Conservation (phyloP, 306 rosid species). For the Begonia fuchsioides region DNA sequence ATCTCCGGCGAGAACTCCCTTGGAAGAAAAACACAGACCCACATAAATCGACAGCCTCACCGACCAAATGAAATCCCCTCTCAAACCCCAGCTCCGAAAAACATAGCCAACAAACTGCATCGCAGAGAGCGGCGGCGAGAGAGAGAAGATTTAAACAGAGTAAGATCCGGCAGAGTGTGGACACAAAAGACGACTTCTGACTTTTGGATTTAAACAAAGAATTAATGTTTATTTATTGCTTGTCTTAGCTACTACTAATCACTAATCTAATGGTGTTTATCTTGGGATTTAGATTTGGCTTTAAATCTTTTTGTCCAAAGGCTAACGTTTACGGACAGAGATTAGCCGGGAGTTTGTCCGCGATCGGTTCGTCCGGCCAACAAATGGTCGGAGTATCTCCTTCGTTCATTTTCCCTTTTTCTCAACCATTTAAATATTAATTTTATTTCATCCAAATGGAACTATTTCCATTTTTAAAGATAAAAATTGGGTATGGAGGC, state of each 20-base stretch:
- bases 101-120: not conserved
- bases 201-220: conserved; percentile 19
- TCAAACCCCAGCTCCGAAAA: no score
- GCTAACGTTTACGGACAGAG: conserved; percentile 2
- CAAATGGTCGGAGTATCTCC: not conserved
- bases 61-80: not conserved
- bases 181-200: conserved; percentile 10
- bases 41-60: not conserved
- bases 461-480: no score
- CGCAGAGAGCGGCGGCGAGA: not conserved
- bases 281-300: not conserved
- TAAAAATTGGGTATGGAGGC: no score
- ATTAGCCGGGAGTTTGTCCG: not conserved
- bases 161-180: conserved; percentile 2
- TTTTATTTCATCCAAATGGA: no score
- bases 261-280: not conserved
- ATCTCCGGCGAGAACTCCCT: not conserved
- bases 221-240: no score
- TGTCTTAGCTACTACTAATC: conserved; percentile 3
- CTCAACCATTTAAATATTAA: not conserved
- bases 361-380: not conserved
- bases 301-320: conserved; percentile 5
- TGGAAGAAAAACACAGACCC: not conserved
- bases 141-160: not conserved
- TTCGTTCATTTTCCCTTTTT: not conserved